These are phyloP conservation scores for Calonectria henricotiae DNA, from an alignment of 2,329 filamentous ascomycete species.

Conservation along the genomic window DNA sequence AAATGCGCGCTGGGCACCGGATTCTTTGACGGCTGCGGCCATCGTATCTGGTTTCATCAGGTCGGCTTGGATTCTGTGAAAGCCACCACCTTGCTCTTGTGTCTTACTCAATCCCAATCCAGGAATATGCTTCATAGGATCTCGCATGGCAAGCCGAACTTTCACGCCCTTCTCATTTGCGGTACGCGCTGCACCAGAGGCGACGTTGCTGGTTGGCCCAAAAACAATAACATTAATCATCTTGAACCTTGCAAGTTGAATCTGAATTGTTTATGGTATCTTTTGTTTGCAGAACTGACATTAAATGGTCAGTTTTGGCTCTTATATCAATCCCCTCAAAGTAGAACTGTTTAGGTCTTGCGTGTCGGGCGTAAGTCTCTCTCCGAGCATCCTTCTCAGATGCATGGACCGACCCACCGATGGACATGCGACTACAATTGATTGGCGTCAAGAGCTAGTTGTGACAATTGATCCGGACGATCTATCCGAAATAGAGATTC, in stretches of 20 bases:
- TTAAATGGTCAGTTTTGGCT: too few relatives aligned
- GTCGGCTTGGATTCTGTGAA: not conserved
- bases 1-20: slow-evolving; percentile 1
- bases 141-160: not conserved
- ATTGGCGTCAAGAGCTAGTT: too few relatives aligned
- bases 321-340: too few relatives aligned
- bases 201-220: not conserved
- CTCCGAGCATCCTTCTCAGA: too few relatives aligned
- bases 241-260: not conserved
- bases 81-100: not conserved
- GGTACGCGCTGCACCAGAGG: not conserved
- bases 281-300: too few relatives aligned
- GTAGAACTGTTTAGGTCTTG: too few relatives aligned
- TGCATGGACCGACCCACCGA: too few relatives aligned
- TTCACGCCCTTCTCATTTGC: slow-evolving; percentile 6
- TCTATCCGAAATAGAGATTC: too few relatives aligned
- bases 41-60: not conserved
- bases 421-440: too few relatives aligned
- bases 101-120: not conserved
- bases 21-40: slow-evolving; percentile 1
- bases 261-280: too few relatives aligned
- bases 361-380: too few relatives aligned
- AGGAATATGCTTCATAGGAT: not conserved
- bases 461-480: too few relatives aligned
- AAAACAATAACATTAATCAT: not conserved